Evolutionary conservation across 805 yeast genomes (phyloP).

Genomic region (Kodamaea leandrae): DNA sequence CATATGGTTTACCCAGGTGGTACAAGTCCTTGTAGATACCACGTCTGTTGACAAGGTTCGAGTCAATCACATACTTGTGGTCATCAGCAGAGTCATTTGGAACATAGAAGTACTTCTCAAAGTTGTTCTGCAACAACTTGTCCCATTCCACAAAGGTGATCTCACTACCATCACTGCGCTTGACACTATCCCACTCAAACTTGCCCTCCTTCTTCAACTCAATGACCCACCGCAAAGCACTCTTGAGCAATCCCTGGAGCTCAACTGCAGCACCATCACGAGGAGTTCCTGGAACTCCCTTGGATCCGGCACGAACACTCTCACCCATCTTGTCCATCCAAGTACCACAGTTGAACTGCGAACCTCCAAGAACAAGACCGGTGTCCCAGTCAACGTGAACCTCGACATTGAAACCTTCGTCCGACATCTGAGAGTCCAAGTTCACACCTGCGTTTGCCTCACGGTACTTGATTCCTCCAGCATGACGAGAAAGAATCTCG

Average conservation of each 20-base stretch:
- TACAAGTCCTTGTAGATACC: slow-evolving; percentile 92
- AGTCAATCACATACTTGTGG: slow-evolving; percentile 55
- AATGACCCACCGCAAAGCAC: slow-evolving; percentile 76
- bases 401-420: slow-evolving; percentile 85
- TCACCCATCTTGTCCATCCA: slow-evolving; percentile 99
- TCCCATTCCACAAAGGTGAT: slow-evolving; percentile 74
- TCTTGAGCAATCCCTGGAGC: slow-evolving; percentile 83
- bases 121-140: slow-evolving; percentile 59
- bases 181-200: slow-evolving; percentile 59
- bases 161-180: slow-evolving; percentile 53
- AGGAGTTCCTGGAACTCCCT: slow-evolving; percentile 97
- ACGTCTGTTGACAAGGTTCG: slow-evolving; percentile 72
- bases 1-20: slow-evolving; percentile 79
- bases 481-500: slow-evolving; percentile 86
- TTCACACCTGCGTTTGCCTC: slow-evolving; percentile 94
- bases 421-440: slow-evolving; percentile 88
- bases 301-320: slow-evolving; percentile 73
- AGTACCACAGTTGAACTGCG: slow-evolving; percentile 91
- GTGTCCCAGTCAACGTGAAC: slow-evolving; percentile 83
- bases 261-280: slow-evolving; percentile 97
- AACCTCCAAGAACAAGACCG: slow-evolving; percentile 89
- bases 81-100: slow-evolving; percentile 69
- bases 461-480: slow-evolving; percentile 78
- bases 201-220: slow-evolving; percentile 50
- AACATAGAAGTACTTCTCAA: slow-evolving; percentile 75